phyloP scores from a whole-genome alignment of 225 moss, liverwort and hornwort genomes.

The Bryum argenteum region DNA sequence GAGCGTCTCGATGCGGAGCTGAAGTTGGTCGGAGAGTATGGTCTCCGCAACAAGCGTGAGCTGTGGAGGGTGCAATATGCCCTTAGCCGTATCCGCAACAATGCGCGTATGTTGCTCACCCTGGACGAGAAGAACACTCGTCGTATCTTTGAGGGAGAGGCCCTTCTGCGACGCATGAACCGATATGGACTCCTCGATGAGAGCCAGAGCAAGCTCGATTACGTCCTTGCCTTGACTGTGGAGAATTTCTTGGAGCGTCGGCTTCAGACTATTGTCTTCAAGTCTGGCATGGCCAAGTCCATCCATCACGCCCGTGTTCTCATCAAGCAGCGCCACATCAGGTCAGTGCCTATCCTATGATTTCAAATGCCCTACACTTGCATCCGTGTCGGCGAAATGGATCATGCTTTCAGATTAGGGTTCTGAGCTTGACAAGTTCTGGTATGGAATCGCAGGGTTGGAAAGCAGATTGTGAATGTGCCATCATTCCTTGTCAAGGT shows the following conservation, averaged over 20 bases:
- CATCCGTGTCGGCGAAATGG: not conserved
- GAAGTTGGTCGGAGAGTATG: conserved; percentile 94
- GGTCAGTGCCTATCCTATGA: conserved; percentile 32
- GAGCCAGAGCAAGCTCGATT: conserved; percentile 87
- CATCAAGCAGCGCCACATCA: conserved; percentile 94
- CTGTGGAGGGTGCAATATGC: conserved; percentile 90
- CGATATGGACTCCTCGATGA: conserved; percentile 78
- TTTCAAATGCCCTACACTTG: too few relatives aligned
- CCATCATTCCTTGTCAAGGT: conserved; percentile 76
- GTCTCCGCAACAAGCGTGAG: conserved; percentile 92
- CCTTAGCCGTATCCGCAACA: conserved; percentile 86
- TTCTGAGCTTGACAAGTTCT: not conserved
- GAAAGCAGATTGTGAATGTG: conserved; percentile 83
- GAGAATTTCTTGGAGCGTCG: conserved; percentile 87
- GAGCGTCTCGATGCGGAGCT: conserved; percentile 87
- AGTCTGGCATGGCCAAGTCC: conserved; percentile 95
- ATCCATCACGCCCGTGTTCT: conserved; percentile 92
- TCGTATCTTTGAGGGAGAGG: conserved; percentile 89
- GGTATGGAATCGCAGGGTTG: conserved; percentile 55
- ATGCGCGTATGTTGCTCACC: conserved; percentile 81
- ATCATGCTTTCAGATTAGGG: not conserved
- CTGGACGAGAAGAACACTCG: conserved; percentile 83
- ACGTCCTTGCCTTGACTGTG: conserved; percentile 79
- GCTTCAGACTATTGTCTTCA: conserved; percentile 88
- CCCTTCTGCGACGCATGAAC: conserved; percentile 79